Evolutionary conservation across 2,329 filamentous ascomycete genomes (phyloP), one percentile per base, ranked within the genome.

Genomic region (Pseudonectria foliicola): DNA sequence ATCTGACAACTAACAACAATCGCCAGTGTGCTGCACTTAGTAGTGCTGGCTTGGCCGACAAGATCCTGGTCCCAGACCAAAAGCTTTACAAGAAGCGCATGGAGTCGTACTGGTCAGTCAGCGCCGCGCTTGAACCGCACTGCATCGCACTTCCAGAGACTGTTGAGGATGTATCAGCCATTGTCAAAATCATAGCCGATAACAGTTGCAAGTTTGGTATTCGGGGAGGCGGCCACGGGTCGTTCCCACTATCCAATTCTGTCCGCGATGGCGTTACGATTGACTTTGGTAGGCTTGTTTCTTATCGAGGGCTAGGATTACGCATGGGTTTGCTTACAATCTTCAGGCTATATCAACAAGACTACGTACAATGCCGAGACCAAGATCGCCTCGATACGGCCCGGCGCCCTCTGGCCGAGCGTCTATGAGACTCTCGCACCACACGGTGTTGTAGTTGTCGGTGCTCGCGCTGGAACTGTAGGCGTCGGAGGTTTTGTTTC

Each of bases 181-280:
- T 55, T 3, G 48, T 66, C 13, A 59, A 55, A 29, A 47, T 57
- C 3, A 46, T 68, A 1, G 45, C 49, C 16, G 31, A 43, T 4
- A 45, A 49, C 6, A 27, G 50, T 11, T 61, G 58, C 30, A 46
- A 51, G 6, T 67, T 66, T 40, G 63, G 60, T 13, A 55, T 68
- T 24, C 54, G 60, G 2, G 55, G 56, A 13, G 62, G 63, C 25
- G 60, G 64, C 3, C 61, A 65, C 27, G 57, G 50, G 16, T 45
- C 50, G 15, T 56, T 54, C 31, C 39, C 53, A 1, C 43, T 59
- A 4, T 47, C 56, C 35, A 62, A 62, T 49, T 59, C 56, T 32
- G 39, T 65, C 10, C 42, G 56, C 7, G 51, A 55, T 13, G 62
- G 63, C 2, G 50, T 65, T 7, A 60, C 60, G 2, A 51, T 64